Evolutionary conservation across 106 monocot species (phyloP), one percentile per base, ranked within the genome.

Genomic region (Dioscorea zingiberensis): DNA sequence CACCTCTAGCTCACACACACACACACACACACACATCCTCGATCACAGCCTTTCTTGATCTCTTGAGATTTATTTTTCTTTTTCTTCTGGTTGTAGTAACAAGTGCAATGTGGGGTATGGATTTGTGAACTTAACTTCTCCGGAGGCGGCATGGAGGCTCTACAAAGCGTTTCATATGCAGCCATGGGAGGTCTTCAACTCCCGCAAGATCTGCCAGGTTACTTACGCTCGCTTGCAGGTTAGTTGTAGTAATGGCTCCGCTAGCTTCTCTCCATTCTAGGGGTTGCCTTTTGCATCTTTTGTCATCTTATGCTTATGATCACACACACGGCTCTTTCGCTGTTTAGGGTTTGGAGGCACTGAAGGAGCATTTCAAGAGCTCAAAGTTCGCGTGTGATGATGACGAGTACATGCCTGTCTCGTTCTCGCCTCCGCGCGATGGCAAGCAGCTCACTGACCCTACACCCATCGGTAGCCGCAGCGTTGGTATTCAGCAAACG

Each of bases 91-190:
- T 46, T 68, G 21, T 73, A 97, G 95, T 79, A 97, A 97, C 95
- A 97, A 97, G 71, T 97, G 95, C 81, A 97, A 97, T 69, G 95
- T 97, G 7, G 95, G 95, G 7, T 97, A 97, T 66, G 95, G 95
- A 7, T 97, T 97, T 47, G 95, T 97, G 64, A 97, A 97, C 71
- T 67, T 97, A 22, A 97, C 95, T 15, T 84, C 95, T 14, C 88
- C 95, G 54, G 85, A 91, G 76, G 95, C 88, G 17, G 73, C 95
- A 5, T 81, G 88, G 69, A 80, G 91, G 70, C 85, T 97, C 10
- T 76, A 97, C 83, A 83, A 74, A 46, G 92, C 91, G 21, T 97
- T 92, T 62, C 91, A 97, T 68, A 69, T 68, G 76, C 92, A 85
- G 55, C 87, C 88, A 13, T 97, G 95, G 95, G 95, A 97, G 75